Evolutionary conservation across 1,284 basidiomycete genomes (phyloP).

Genomic region (Puccinia horiana): DNA sequence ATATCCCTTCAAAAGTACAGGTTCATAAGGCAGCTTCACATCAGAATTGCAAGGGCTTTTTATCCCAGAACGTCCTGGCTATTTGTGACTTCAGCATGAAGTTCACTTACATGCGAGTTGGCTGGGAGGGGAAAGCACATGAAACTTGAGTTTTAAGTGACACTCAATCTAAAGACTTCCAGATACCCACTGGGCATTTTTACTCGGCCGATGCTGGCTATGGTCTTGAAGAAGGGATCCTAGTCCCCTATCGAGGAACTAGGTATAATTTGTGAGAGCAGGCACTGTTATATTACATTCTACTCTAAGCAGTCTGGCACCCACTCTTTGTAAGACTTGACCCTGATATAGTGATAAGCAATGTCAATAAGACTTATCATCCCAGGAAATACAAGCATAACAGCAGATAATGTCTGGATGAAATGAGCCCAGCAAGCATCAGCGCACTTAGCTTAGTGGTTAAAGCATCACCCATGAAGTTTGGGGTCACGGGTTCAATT

Average conservation of each 20-base stretch:
- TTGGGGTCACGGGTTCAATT: no score
- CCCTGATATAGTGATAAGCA: no score
- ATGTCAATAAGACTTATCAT: no score
- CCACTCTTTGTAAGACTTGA: no score
- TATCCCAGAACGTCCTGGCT: slow-evolving; percentile 57
- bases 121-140: slow-evolving; percentile 60
- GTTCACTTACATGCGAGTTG: slow-evolving; percentile 58
- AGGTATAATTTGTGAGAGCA: slow-evolving; percentile 60
- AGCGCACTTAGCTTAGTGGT: no score
- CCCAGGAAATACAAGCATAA: no score
- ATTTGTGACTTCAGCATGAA: slow-evolving; percentile 55
- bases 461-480: no score
- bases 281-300: no score
- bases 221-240: no score
- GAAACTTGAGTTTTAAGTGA: slow-evolving; percentile 56
- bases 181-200: slow-evolving; percentile 43
- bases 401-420: no score
- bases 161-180: slow-evolving; percentile 55
- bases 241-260: slow-evolving; percentile 58
- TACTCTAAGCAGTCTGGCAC: no score
- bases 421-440: no score
- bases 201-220: background rate
- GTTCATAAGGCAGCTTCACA: slow-evolving; percentile 51
- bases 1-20: slow-evolving; percentile 53
- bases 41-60: slow-evolving; percentile 55